Percentiles rank a stretch among this genome's conserved stretches.
Conservation (phyloP, 139 green algal genomes). For the Auxenochlorella pyrenoidosa region DNA sequence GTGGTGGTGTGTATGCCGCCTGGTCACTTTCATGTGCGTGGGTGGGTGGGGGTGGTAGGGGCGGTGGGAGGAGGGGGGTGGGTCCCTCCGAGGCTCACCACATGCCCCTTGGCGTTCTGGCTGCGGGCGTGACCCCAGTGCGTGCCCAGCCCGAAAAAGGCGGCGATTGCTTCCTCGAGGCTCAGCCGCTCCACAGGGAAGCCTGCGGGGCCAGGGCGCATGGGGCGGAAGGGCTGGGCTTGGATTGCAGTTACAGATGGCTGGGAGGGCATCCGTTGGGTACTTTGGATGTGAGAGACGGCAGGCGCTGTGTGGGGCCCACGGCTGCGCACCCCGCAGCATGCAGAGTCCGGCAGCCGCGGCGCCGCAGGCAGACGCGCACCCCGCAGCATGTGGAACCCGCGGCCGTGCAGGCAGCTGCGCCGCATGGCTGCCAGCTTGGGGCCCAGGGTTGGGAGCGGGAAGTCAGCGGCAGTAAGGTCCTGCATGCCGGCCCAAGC, state of each 20-base stretch:
- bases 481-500: background rate
- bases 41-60: too few relatives aligned
- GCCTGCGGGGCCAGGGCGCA: background rate
- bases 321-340: too few relatives aligned
- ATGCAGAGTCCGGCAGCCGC: background rate
- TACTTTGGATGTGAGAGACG: too few relatives aligned
- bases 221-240: background rate
- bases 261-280: too few relatives aligned
- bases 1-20: too few relatives aligned
- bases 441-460: slow-evolving; percentile 61
- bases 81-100: slow-evolving; percentile 40
- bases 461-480: slow-evolving; percentile 45
- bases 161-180: slow-evolving; percentile 50
- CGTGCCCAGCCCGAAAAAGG: slow-evolving; percentile 60
- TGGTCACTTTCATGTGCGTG: too few relatives aligned
- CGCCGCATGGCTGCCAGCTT: slow-evolving; percentile 37
- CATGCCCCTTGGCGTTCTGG: slow-evolving; percentile 74
- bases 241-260: too few relatives aligned
- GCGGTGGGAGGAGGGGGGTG: too few relatives aligned
- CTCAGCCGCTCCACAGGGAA: slow-evolving; percentile 61
- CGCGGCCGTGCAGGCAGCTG: slow-evolving; percentile 56
- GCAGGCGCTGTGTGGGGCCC: too few relatives aligned
- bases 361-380: background rate
- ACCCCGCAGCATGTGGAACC: slow-evolving; percentile 67
- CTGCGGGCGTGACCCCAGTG: slow-evolving; percentile 58